Evolutionary conservation across 768 basidiomycete species (phyloP).

Genomic region (Exsudoporus frostii): DNA sequence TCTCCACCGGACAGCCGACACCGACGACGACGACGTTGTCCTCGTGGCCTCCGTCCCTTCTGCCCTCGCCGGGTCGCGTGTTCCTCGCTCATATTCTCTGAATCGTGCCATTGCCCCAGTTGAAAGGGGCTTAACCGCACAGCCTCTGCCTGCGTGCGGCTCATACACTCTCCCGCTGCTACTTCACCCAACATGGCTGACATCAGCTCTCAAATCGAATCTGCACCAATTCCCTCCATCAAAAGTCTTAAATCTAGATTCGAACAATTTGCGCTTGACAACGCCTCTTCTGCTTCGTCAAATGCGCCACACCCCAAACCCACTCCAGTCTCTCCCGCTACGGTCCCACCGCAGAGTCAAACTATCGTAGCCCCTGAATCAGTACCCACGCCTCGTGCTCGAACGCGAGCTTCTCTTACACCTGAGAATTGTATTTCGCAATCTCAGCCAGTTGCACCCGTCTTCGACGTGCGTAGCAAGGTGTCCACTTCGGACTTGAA

Average conservation of each 20-base stretch:
- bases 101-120: neutral
- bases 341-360: conserved; percentile 8
- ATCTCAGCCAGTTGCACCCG: conserved; percentile 20
- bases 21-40: conserved; percentile 10
- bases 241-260: conserved; percentile 68
- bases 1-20: neutral
- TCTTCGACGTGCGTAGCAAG: conserved; percentile 41
- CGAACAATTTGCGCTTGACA: conserved; percentile 57
- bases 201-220: conserved; percentile 42
- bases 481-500: conserved; percentile 57
- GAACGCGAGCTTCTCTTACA: conserved; percentile 35
- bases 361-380: conserved; percentile 28
- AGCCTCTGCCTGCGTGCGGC: neutral
- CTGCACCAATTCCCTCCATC: conserved; percentile 57
- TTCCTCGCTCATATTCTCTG: neutral
- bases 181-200: conserved; percentile 14
- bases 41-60: neutral
- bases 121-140: neutral
- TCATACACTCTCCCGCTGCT: neutral
- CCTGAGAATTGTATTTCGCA: conserved; percentile 17
- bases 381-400: conserved; percentile 38
- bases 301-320: conserved; percentile 1
- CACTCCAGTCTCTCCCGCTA: neutral
- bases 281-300: conserved; percentile 15
- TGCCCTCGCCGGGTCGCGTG: neutral